phyloP scores from a whole-genome alignment of 129 eudicot species.

The Ambrosia trifida region DNA sequence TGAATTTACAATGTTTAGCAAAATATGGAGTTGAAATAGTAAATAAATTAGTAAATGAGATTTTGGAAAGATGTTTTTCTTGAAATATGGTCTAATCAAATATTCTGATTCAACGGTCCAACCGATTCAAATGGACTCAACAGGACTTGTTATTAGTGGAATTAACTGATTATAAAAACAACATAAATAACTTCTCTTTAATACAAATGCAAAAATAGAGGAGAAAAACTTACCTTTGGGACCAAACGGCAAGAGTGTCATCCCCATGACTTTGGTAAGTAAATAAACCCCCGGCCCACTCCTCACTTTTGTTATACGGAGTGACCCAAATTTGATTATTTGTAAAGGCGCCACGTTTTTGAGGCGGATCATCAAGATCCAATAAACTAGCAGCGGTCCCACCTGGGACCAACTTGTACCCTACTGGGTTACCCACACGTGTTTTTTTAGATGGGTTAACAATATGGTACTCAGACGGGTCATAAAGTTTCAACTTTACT shows the following conservation, averaged over 20 bases:
- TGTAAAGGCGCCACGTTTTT: conserved; percentile 85
- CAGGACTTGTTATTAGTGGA: too few species aligned
- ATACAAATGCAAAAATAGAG: neutral
- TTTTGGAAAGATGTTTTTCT: too few species aligned
- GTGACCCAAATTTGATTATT: conserved; percentile 98
- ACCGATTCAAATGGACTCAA: too few species aligned
- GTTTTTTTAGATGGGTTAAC: conserved; percentile 74
- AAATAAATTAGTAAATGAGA: too few species aligned
- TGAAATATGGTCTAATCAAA: too few species aligned
- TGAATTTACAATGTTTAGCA: too few species aligned
- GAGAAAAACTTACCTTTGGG: conserved; percentile 58
- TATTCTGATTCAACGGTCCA: too few species aligned
- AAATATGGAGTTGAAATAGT: too few species aligned
- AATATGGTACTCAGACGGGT: conserved; percentile 84
- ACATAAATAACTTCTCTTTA: neutral
- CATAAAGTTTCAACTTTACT: conserved; percentile 73
- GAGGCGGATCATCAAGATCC: conserved; percentile 86
- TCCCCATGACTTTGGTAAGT: conserved; percentile 83
- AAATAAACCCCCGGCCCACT: conserved; percentile 98
- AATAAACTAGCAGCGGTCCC: conserved; percentile 93
- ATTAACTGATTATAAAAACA: neutral
- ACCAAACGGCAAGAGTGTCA: conserved; percentile 89
- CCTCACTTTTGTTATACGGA: conserved; percentile 82
- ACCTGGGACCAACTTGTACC: conserved; percentile 88
- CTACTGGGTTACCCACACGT: conserved; percentile 87